These are phyloP conservation scores for Drechslerella dactyloides DNA, from an alignment of 2,329 filamentous ascomycete genomes.

Conservation along the genomic window DNA sequence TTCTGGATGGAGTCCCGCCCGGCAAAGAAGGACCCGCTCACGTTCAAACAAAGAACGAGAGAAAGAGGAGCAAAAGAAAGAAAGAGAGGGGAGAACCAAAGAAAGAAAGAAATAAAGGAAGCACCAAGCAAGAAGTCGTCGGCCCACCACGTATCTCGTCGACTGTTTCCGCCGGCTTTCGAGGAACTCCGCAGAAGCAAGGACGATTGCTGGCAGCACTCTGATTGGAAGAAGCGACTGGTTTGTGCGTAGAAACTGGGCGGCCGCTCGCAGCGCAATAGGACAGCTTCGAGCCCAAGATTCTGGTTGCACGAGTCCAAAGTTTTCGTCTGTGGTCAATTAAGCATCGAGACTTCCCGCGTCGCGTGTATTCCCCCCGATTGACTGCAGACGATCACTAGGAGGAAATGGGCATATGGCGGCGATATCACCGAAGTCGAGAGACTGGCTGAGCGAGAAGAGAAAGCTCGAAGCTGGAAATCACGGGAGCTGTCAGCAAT, in stretches of 20 bases:
- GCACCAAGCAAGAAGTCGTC: slow-evolving; percentile 9
- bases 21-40: slow-evolving; percentile 25
- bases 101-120: no score
- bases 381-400: slow-evolving; percentile 1
- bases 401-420: slow-evolving; percentile 11
- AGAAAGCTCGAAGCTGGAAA: slow-evolving; percentile 31
- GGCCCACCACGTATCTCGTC: slow-evolving; percentile 26
- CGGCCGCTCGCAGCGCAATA: slow-evolving; percentile 29
- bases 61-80: no score
- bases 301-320: slow-evolving; percentile 39
- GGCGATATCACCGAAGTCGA: slow-evolving; percentile 33
- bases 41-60: slow-evolving; percentile 37
- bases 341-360: slow-evolving; percentile 9
- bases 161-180: slow-evolving; percentile 14
- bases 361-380: slow-evolving; percentile 15
- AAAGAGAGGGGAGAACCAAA: no score
- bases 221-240: slow-evolving; percentile 15
- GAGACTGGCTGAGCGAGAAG: slow-evolving; percentile 12
- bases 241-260: slow-evolving; percentile 5
- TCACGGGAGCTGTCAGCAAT: slow-evolving; percentile 50
- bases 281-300: slow-evolving; percentile 16
- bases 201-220: slow-evolving; percentile 28
- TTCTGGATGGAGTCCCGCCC: slow-evolving; percentile 24
- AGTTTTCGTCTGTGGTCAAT: slow-evolving; percentile 32
- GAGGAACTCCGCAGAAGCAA: slow-evolving; percentile 34